phyloP scores from a whole-genome alignment of 164 flowering plant genomes.

The Platanus orientalis region DNA sequence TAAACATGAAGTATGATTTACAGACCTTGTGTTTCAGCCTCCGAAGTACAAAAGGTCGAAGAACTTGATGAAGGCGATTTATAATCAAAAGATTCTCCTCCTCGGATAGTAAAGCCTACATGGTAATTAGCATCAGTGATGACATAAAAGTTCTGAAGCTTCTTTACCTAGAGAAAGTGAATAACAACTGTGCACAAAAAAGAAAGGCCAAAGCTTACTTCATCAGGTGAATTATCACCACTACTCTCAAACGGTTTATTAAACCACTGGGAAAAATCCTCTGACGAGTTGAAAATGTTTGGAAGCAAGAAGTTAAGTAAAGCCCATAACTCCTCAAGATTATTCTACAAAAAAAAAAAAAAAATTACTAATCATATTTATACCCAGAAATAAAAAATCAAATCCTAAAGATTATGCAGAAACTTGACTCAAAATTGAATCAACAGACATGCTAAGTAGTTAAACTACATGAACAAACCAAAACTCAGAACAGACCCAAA shows the following conservation, averaged over 20 bases:
- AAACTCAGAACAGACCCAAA: no score
- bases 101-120: conserved; percentile 89
- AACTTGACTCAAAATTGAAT: no score
- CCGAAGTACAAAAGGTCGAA: conserved; percentile 96
- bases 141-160: background rate
- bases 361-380: no score
- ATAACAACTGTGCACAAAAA: background rate
- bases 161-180: background rate
- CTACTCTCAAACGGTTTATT: conserved; percentile 96
- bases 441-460: no score
- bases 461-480: no score
- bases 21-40: conserved; percentile 96
- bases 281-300: conserved; percentile 94
- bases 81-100: conserved; percentile 98
- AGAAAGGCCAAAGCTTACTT: conserved; percentile 42
- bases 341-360: conserved; percentile 49
- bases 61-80: conserved; percentile 98
- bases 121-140: conserved; percentile 11
- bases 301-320: conserved; percentile 95
- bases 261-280: conserved; percentile 99
- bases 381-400: no score
- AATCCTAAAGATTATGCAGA: no score
- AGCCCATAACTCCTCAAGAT: conserved; percentile 98
- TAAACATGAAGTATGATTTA: no score
- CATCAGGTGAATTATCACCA: conserved; percentile 84